These are phyloP conservation scores for Kitagawia praeruptora DNA, from an alignment of 129 eudicot genomes.

Conservation along the genomic window DNA sequence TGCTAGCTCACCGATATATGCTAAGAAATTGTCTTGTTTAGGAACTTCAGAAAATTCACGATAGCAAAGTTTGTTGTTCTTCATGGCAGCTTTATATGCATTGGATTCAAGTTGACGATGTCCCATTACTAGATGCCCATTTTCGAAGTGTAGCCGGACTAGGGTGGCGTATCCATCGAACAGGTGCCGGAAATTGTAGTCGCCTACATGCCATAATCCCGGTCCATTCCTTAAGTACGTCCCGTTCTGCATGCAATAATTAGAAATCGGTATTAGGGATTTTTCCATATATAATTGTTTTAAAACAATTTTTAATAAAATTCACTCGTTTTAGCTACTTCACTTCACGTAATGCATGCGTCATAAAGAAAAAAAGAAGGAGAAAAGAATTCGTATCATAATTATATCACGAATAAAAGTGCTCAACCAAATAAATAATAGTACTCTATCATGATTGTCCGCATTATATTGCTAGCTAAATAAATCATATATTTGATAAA, in stretches of 20 bases:
- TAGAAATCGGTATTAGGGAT: neutral
- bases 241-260: slow-evolving; percentile 56
- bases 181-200: slow-evolving; percentile 90
- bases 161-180: slow-evolving; percentile 98
- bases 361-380: neutral
- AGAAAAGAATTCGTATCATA: neutral
- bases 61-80: slow-evolving; percentile 60
- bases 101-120: slow-evolving; percentile 92
- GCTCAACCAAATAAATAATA: neutral
- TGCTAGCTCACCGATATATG: slow-evolving; percentile 76
- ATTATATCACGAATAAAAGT: no score
- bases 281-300: neutral
- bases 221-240: slow-evolving; percentile 94
- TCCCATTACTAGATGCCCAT: slow-evolving; percentile 62
- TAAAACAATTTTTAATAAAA: no score
- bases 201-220: slow-evolving; percentile 83
- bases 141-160: slow-evolving; percentile 69
- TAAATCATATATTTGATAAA: no score
- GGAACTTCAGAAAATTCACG: slow-evolving; percentile 96
- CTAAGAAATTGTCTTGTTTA: slow-evolving; percentile 57
- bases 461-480: neutral
- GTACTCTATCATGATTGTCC: neutral
- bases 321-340: no score
- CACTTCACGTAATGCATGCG: neutral
- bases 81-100: slow-evolving; percentile 80